A percentile compares a stretch with the other conserved stretches of the same genome.
Conservation (phyloP, 2,329 filamentous ascomycete genomes). For the Aspergillus floridensis region DNA sequence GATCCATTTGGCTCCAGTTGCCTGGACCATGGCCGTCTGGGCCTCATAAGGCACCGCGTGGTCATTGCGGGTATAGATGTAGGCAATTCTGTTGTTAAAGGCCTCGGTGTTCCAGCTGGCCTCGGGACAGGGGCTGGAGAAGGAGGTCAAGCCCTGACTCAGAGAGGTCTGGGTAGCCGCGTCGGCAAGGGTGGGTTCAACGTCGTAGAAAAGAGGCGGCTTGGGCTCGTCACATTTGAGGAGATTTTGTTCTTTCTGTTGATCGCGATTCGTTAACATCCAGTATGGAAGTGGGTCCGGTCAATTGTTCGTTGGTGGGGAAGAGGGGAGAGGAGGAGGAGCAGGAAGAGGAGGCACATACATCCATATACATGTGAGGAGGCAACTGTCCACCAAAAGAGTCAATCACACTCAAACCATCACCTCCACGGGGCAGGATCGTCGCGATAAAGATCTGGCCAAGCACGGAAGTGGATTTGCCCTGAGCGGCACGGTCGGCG, state of each 20-base stretch:
- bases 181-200: background rate
- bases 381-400: background rate
- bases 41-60: slow-evolving; percentile 4
- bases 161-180: background rate
- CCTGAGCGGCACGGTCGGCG: background rate
- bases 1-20: background rate
- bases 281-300: too few relatives aligned
- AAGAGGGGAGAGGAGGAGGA: background rate
- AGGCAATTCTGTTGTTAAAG: background rate
- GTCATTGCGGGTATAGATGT: slow-evolving; percentile 1
- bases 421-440: background rate
- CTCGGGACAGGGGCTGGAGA: background rate
- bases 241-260: background rate
- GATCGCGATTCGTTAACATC: too few relatives aligned
- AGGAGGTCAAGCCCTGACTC: background rate
- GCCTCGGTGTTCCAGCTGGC: background rate
- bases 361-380: slow-evolving; percentile 1
- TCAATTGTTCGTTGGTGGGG: too few relatives aligned
- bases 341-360: background rate
- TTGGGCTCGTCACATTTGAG: slow-evolving; percentile 2
- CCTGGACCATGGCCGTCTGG: slow-evolving; percentile 6
- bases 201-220: background rate
- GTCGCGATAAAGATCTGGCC: slow-evolving; percentile 3
- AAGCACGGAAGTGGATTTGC: background rate
- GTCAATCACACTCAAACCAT: slow-evolving; percentile 1